Evolutionary conservation across 768 basidiomycete genomes (phyloP).

Genomic region (Amanita fuliginea): DNA sequence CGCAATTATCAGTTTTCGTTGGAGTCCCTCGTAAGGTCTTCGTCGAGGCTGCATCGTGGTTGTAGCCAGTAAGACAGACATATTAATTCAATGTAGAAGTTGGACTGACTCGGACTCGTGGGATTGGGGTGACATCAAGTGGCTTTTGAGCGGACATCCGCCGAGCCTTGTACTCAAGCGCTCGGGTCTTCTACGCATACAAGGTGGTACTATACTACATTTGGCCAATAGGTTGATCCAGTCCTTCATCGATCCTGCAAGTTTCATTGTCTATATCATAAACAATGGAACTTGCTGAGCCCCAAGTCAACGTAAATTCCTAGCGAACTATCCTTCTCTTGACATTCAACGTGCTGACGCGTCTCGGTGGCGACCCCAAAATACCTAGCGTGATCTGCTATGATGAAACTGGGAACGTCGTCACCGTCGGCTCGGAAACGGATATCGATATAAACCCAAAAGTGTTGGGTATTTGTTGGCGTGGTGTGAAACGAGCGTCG

Average conservation of each 20-base stretch:
- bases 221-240: too few relatives aligned
- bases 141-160: too few relatives aligned
- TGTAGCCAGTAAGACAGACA: slow-evolving; percentile 5
- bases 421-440: slow-evolving; percentile 4
- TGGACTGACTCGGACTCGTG: neutral
- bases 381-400: slow-evolving; percentile 5
- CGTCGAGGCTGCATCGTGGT: slow-evolving; percentile 7
- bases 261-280: too few relatives aligned
- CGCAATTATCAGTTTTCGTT: slow-evolving; percentile 32
- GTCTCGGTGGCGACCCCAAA: neutral
- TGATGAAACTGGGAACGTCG: neutral
- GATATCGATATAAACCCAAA: slow-evolving; percentile 3
- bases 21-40: slow-evolving; percentile 27
- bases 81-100: slow-evolving; percentile 1
- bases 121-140: too few relatives aligned
- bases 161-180: too few relatives aligned
- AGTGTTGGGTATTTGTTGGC: neutral
- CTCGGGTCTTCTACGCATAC: too few relatives aligned
- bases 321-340: slow-evolving; percentile 2
- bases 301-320: too few relatives aligned
- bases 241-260: too few relatives aligned
- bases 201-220: too few relatives aligned
- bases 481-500: too few relatives aligned
- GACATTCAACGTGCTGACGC: slow-evolving; percentile 1
- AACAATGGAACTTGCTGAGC: too few relatives aligned